Base-by-base conservation (phyloP, 2,329 filamentous ascomycete genomes). In the Fonsecaea nubica region DNA sequence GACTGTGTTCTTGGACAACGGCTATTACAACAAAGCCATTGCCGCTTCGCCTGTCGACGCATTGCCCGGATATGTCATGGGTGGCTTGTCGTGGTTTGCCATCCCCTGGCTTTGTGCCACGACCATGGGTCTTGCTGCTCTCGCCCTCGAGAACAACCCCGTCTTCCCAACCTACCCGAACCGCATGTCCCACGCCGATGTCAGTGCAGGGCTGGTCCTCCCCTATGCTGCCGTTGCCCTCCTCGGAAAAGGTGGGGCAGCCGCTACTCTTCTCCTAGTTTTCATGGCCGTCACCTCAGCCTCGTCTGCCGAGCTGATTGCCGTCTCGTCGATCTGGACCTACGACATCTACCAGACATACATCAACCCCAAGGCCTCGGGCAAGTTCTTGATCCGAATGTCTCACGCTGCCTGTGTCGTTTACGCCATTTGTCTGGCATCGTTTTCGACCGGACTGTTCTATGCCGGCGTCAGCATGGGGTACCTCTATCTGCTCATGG, bases 1-100 rank as follows among this genome's bases (percentile, higher is more conserved):
- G n/a, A 93, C 91, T 1, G 91, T 96, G 0, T 65, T 60, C 35
- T 13, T 58, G 7, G 63, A 65, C 63, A 65, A 65, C 33, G 79
- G 90, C 15, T 96, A 96, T 81, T 96, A 93, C 80, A 95, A 96
- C 84, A 96, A 96, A 79, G 93, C 92, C 15, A 96, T 97, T 73
- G 92, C 93, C 6, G 92, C 93, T 0, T 90, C 88, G 25, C 92
- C 92, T 0, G 90, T 94, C 0, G 89, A 94, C 67, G 93, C 93
- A 0, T 86, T 97, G 2, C 93, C 93, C 0, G 93, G 93, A 18
- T 97, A 97, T 75, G 89, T 97, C 62, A 86, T 94, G 68, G 93
- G 93, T 4, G 93, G 93, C 25, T 84, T 96, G 0, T 89, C 87
- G 58, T 97, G 93, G 93, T 97, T 97, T 72, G 93, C 93, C 0